Evolutionary conservation across 371 early-diverging fungal species (phyloP).

Genomic region (Mucor sp.): DNA sequence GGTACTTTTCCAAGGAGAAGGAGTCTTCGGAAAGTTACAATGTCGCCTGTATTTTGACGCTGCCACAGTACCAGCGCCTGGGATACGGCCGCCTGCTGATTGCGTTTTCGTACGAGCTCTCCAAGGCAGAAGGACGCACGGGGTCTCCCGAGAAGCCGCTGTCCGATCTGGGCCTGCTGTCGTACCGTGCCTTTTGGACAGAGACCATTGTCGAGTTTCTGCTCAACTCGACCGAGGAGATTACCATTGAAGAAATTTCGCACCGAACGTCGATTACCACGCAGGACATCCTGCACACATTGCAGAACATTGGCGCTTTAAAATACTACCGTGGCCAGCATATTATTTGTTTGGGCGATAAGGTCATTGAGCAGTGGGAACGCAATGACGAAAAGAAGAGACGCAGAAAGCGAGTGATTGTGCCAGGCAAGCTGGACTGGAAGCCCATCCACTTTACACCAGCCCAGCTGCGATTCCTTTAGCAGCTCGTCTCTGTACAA

Average conservation of each 20-base stretch:
- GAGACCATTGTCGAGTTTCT: slow-evolving; percentile 76
- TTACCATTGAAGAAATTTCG: slow-evolving; percentile 86
- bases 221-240: slow-evolving; percentile 51
- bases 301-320: slow-evolving; percentile 90
- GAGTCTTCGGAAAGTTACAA: slow-evolving; percentile 97
- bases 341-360: slow-evolving; percentile 89
- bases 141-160: slow-evolving; percentile 99
- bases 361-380: slow-evolving; percentile 80
- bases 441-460: slow-evolving; percentile 80
- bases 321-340: slow-evolving; percentile 95
- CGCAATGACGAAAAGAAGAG: slow-evolving; percentile 67
- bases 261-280: slow-evolving; percentile 88
- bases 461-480: slow-evolving; percentile 77
- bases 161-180: slow-evolving; percentile 96
- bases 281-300: slow-evolving; percentile 94
- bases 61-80: slow-evolving; percentile 98
- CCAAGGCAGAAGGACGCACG: slow-evolving; percentile 92
- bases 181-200: slow-evolving; percentile 97
- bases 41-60: slow-evolving; percentile 98
- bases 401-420: slow-evolving; percentile 64
- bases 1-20: slow-evolving; percentile 99
- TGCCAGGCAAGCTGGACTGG: slow-evolving; percentile 79
- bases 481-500: too few relatives aligned
- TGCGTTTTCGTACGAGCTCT: slow-evolving; percentile 96
- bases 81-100: slow-evolving; percentile 98